phyloP scores from a whole-genome alignment of 768 basidiomycete species.

The Panaeolus papilionaceus region DNA sequence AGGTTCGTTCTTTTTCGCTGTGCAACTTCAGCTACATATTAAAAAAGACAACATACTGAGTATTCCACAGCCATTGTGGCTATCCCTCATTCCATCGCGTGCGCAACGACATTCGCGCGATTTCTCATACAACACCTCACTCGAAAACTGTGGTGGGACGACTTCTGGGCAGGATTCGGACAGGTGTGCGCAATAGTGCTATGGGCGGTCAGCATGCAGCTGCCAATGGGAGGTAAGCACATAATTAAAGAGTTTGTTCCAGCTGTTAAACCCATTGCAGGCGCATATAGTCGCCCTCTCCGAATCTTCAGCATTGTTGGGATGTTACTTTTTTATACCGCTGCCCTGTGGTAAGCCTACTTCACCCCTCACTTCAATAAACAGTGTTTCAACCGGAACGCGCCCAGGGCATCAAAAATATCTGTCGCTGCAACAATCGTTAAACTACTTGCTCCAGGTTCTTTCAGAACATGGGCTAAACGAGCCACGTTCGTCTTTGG shows the following conservation, averaged over 20 bases:
- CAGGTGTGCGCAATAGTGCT: constrained; percentile 1
- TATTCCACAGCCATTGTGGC: background rate
- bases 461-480: background rate
- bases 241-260: background rate
- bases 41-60: no score
- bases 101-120: background rate
- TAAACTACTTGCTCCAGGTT: background rate
- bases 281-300: background rate
- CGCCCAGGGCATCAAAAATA: background rate
- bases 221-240: background rate
- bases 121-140: background rate
- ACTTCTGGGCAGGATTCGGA: constrained; percentile 5
- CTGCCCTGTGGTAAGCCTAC: background rate
- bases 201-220: constrained; percentile 1
- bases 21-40: no score
- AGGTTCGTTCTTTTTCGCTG: background rate
- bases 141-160: background rate
- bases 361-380: background rate
- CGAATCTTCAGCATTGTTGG: background rate
- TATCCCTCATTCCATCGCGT: background rate
- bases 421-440: constrained; percentile 2
- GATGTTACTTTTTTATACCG: background rate
- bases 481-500: background rate
- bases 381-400: background rate
- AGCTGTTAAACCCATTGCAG: background rate